phyloP scores from a whole-genome alignment of 331 rosid species.

The Phaseolus coccineus region DNA sequence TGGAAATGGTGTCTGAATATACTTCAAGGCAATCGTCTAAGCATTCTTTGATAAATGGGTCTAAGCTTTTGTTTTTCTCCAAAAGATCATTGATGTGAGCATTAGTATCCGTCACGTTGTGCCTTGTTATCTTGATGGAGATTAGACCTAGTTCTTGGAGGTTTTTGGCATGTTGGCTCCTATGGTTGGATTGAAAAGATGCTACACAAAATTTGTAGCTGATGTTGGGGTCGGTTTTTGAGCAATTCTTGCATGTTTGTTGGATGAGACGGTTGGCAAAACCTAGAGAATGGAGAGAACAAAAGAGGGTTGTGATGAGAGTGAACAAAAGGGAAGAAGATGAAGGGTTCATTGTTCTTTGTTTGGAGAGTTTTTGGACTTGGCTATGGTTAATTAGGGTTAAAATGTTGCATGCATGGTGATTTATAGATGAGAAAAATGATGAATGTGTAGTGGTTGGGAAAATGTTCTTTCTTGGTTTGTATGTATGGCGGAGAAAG shows the following conservation, averaged over 20 bases:
- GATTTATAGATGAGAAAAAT: slow-evolving; percentile 27
- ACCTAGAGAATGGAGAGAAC: slow-evolving; percentile 24
- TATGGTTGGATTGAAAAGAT: slow-evolving; percentile 57
- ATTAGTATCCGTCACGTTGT: slow-evolving; percentile 58
- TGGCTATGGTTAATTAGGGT: background rate
- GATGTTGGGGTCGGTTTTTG: slow-evolving; percentile 67
- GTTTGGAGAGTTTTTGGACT: background rate
- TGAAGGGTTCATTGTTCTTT: slow-evolving; percentile 7
- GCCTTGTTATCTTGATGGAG: slow-evolving; percentile 54
- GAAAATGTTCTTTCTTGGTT: slow-evolving; percentile 19
- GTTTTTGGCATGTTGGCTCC: slow-evolving; percentile 32
- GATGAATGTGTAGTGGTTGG: slow-evolving; percentile 4
- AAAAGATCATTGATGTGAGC: slow-evolving; percentile 46
- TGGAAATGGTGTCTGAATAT: slow-evolving; percentile 52
- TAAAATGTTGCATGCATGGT: background rate
- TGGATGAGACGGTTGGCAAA: slow-evolving; percentile 51
- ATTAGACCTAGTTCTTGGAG: slow-evolving; percentile 61
- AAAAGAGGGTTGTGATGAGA: slow-evolving; percentile 44
- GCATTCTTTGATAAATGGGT: slow-evolving; percentile 43
- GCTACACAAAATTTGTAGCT: slow-evolving; percentile 66
- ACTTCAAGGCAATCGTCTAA: slow-evolving; percentile 72
- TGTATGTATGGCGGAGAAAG: background rate
- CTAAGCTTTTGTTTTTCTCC: slow-evolving; percentile 36
- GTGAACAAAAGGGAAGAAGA: slow-evolving; percentile 36
- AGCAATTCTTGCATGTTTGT: slow-evolving; percentile 62